Percentiles rank a stretch among this genome's conserved stretches.
Conservation (phyloP, 495 filamentous ascomycete species). For the Podospora bellae-mahoneyi region DNA sequence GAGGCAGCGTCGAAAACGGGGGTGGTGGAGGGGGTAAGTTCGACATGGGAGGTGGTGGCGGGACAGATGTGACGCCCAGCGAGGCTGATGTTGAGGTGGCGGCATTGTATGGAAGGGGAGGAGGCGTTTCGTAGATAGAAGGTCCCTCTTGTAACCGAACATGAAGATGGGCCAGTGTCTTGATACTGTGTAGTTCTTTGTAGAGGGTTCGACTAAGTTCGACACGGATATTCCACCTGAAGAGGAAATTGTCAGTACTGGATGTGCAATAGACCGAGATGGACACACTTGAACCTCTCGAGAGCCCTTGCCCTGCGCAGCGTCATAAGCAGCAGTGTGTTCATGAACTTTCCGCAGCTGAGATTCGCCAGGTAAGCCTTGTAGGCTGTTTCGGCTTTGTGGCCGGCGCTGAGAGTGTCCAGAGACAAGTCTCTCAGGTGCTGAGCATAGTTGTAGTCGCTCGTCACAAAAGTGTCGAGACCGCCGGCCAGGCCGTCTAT, state of each 20-base stretch:
- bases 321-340: slow-evolving; percentile 55
- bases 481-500: slow-evolving; percentile 53
- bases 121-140: slow-evolving; percentile 46
- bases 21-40: slow-evolving; percentile 13
- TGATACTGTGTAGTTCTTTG: slow-evolving; percentile 50
- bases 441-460: slow-evolving; percentile 58
- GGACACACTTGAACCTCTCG: slow-evolving; percentile 53
- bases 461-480: slow-evolving; percentile 57
- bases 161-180: slow-evolving; percentile 53
- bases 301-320: slow-evolving; percentile 51
- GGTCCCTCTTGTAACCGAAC: slow-evolving; percentile 54
- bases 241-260: slow-evolving; percentile 5
- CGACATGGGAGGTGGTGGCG: slow-evolving; percentile 14
- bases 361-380: slow-evolving; percentile 44
- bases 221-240: slow-evolving; percentile 60
- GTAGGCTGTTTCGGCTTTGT: slow-evolving; percentile 46
- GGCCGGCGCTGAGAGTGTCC: slow-evolving; percentile 46
- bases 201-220: slow-evolving; percentile 60
- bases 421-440: slow-evolving; percentile 51
- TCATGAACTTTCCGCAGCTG: slow-evolving; percentile 60
- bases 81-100: background rate
- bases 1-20: slow-evolving; percentile 7
- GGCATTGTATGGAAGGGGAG: slow-evolving; percentile 35
- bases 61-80: slow-evolving; percentile 2
- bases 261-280: background rate